Base-by-base conservation (phyloP, 345 rosid genomes). In the Populus tremula region DNA sequence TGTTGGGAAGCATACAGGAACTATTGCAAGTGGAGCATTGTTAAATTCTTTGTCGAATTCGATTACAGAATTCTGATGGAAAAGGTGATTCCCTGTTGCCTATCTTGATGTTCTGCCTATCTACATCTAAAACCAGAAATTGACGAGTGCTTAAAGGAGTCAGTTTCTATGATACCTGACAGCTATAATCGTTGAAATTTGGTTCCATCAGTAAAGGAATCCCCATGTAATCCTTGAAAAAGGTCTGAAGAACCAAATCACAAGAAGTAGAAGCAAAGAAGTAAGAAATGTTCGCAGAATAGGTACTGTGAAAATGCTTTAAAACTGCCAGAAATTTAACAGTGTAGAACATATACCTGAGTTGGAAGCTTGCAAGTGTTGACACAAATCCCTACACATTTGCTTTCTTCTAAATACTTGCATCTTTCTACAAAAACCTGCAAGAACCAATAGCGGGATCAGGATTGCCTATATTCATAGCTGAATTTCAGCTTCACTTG, bases 301-400 rank as follows among this genome's bases (percentile, higher is more conserved):
- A 31, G 33, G 54, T 31, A 45, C 4, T 17, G 10, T 36, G 18
- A 47, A 29, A 69, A 43, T 12, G 21, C 65, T 2, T 31, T 3
- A 41, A 21, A 13, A 27, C 16, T 67, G n/a, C 67, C 5, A 47
- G 47, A 59, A 59, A 74, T 14, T 61, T n/a, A 0, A 73, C 10
- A 31, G 2, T 3, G 4, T 67, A n/a, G 49, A 7, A 18, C 35
- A 80, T 85, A 47, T 35, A 92, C 99, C 98, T 91, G 98, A n/a
- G 98, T 93, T 14, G 99, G 99, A 82, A 91, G 82, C 81, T 93
- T 95, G 76, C 99, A 95, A 8, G 99, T 95, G 79, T 93, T 91
- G 81, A 89, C 81, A 74, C 97, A 93, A 65, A 95, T 82, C 13
- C 98, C 98, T 3, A 91, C 87, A 23, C 99, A 95, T 77, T 91